Evolutionary conservation across 495 filamentous ascomycete genomes (phyloP).

Genomic region (Neurospora sp.): DNA sequence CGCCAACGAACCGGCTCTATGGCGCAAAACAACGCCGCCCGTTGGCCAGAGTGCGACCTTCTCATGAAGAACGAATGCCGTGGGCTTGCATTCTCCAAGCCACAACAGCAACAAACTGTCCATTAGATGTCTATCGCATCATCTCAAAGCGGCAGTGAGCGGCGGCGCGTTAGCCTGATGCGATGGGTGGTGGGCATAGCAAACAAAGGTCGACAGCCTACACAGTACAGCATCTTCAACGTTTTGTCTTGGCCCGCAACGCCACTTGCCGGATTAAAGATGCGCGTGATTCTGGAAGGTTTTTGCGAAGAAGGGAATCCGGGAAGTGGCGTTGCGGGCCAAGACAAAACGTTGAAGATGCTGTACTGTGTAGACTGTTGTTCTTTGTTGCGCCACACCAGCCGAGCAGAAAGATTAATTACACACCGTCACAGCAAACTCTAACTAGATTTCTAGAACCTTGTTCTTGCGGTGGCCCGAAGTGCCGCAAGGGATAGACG

Average conservation of each 20-base stretch:
- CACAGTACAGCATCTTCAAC: background rate
- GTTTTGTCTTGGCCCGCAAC: background rate
- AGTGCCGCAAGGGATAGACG: background rate
- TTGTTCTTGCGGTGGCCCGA: background rate
- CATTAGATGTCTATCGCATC: background rate
- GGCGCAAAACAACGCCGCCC: background rate
- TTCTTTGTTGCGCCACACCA: background rate
- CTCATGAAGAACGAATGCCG: background rate
- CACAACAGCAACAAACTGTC: background rate
- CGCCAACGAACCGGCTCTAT: background rate
- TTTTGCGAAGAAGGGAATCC: too few relatives aligned
- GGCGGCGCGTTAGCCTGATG: background rate
- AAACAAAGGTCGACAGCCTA: background rate
- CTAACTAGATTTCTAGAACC: background rate
- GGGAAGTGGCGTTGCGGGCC: too few relatives aligned
- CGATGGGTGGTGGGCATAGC: background rate
- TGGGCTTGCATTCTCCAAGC: background rate
- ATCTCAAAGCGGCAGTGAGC: background rate
- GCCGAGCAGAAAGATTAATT: background rate
- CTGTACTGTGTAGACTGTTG: too few relatives aligned
- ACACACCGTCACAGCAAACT: background rate
- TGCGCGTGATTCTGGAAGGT: too few relatives aligned
- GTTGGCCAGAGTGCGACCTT: background rate
- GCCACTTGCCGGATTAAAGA: background rate
- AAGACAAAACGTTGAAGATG: too few relatives aligned